Conservation (phyloP, 805 yeast species). For the Lipomyces chichibuensis region DNA sequence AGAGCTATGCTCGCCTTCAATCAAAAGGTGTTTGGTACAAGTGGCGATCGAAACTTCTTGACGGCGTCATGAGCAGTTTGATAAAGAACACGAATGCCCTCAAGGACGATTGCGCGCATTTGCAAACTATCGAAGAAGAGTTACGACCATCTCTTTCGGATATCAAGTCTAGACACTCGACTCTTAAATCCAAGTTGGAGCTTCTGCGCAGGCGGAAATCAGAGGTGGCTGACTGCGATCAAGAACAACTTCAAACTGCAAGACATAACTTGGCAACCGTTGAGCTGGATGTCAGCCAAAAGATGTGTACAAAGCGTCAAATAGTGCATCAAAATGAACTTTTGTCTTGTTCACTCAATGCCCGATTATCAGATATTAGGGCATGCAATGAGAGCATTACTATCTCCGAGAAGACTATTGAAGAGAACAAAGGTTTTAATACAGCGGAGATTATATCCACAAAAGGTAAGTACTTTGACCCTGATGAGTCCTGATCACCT, state of each 20-base stretch:
- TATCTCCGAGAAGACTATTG: slow-evolving; percentile 34
- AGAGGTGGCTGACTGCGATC: slow-evolving; percentile 32
- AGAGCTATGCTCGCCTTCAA: slow-evolving; percentile 55
- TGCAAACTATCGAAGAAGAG: slow-evolving; percentile 21
- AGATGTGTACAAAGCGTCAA: neutral
- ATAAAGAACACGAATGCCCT: slow-evolving; percentile 35
- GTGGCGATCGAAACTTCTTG: slow-evolving; percentile 60
- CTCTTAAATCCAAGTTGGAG: slow-evolving; percentile 34
- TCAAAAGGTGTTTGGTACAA: slow-evolving; percentile 63
- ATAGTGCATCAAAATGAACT: slow-evolving; percentile 11
- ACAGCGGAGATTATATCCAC: slow-evolving; percentile 27
- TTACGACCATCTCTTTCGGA: slow-evolving; percentile 18
- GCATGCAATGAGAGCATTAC: slow-evolving; percentile 28
- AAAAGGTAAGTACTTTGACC: slow-evolving; percentile 13
- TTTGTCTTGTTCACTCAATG: slow-evolving; percentile 18
- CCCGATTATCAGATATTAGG: slow-evolving; percentile 25
- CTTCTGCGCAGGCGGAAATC: slow-evolving; percentile 22
- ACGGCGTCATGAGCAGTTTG: slow-evolving; percentile 49
- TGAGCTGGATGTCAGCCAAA: slow-evolving; percentile 20
- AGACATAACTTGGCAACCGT: slow-evolving; percentile 30
- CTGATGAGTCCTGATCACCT: neutral
- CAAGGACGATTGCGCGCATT: slow-evolving; percentile 32
- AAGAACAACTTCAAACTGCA: slow-evolving; percentile 24
- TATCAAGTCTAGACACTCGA: slow-evolving; percentile 27
- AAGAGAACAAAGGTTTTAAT: slow-evolving; percentile 35